phyloP scores from a whole-genome alignment of 2,329 filamentous ascomycete genomes.

The Colletotrichum agaves region DNA sequence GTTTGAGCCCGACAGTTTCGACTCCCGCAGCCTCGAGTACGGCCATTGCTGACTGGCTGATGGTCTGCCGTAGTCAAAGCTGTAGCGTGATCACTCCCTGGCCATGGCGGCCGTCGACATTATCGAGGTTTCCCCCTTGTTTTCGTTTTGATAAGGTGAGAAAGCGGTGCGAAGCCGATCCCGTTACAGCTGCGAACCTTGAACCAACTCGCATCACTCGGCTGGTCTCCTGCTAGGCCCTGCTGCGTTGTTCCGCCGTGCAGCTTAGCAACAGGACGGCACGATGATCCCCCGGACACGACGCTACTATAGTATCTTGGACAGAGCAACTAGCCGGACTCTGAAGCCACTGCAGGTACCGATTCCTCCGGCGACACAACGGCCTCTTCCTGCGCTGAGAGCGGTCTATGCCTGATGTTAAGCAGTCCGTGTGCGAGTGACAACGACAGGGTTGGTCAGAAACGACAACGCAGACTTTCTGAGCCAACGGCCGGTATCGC shows the following conservation, averaged over 20 bases:
- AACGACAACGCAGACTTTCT: background rate
- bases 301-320: slow-evolving; percentile 17
- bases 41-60: slow-evolving; percentile 23
- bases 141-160: slow-evolving; percentile 23
- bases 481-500: background rate
- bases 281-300: background rate
- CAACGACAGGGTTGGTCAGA: background rate
- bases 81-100: slow-evolving; percentile 23
- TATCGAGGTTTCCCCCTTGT: slow-evolving; percentile 7
- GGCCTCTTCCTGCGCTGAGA: slow-evolving; percentile 21
- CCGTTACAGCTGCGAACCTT: slow-evolving; percentile 25
- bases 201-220: slow-evolving; percentile 12
- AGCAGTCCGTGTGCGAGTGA: slow-evolving; percentile 25
- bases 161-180: slow-evolving; percentile 24
- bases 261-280: slow-evolving; percentile 11
- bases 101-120: slow-evolving; percentile 13
- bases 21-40: slow-evolving; percentile 21
- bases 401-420: slow-evolving; percentile 23
- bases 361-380: slow-evolving; percentile 32
- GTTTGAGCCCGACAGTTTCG: slow-evolving; percentile 27
- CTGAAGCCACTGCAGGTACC: slow-evolving; percentile 29
- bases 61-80: background rate
- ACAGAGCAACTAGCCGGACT: slow-evolving; percentile 23
- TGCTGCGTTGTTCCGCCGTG: slow-evolving; percentile 6
- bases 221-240: slow-evolving; percentile 6